phyloP scores from a whole-genome alignment of 2,329 filamentous ascomycete genomes.

The Ophioceras dolichostomum region DNA sequence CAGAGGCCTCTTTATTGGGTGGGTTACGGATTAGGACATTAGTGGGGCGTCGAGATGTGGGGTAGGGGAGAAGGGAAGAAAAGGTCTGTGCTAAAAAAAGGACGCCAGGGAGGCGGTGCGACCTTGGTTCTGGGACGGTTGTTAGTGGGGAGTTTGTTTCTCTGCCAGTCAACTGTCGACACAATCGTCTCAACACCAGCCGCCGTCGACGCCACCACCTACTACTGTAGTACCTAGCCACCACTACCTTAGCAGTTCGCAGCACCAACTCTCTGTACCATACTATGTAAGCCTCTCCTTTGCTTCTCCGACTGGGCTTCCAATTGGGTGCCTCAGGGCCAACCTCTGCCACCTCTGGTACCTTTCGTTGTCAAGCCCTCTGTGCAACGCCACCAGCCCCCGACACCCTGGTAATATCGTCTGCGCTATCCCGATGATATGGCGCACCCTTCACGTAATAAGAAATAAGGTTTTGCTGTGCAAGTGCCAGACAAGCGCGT shows the following conservation, averaged over 20 bases:
- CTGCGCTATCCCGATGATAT: not conserved
- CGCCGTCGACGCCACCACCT: no score
- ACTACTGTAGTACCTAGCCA: no score
- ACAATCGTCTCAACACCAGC: not conserved
- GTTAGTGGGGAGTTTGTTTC: not conserved
- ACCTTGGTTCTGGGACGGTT: not conserved
- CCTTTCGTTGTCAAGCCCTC: no score
- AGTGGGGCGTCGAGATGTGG: not conserved
- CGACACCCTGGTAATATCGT: not conserved
- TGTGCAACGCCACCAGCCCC: not conserved
- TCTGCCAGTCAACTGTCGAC: not conserved
- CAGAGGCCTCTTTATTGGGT: not conserved
- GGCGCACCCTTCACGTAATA: not conserved
- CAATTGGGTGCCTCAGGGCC: no score
- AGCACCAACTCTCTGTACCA: no score
- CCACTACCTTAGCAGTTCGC: no score
- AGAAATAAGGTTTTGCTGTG: not conserved
- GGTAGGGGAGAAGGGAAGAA: no score
- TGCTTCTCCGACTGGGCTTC: no score
- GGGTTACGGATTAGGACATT: not conserved
- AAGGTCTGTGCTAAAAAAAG: not conserved
- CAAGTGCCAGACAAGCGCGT: no score
- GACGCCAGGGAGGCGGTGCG: not conserved
- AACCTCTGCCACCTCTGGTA: no score
- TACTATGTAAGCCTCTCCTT: no score